phyloP scores from a whole-genome alignment of 2,329 filamentous ascomycete genomes.

The Exserohilum turcica region DNA sequence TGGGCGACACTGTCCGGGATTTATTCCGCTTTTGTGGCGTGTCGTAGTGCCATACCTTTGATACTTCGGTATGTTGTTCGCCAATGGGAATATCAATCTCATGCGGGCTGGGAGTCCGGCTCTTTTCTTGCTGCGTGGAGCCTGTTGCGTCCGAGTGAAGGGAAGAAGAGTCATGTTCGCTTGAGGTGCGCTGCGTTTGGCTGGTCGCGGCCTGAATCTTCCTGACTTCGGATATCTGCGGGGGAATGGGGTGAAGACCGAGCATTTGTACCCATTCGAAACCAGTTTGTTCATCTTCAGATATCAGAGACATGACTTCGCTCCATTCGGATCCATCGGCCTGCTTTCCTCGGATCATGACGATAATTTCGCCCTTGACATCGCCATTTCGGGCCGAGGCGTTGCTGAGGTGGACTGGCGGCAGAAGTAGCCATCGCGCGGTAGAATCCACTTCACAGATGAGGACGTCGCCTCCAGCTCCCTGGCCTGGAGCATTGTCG shows the following conservation, averaged over 20 bases:
- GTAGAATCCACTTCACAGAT: slow-evolving; percentile 85
- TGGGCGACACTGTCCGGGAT: slow-evolving; percentile 42
- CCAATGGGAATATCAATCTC: slow-evolving; percentile 67
- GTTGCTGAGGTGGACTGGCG: slow-evolving; percentile 74
- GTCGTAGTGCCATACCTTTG: slow-evolving; percentile 53
- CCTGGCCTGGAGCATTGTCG: slow-evolving; percentile 72
- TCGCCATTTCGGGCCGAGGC: slow-evolving; percentile 83
- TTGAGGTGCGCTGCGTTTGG: slow-evolving; percentile 45
- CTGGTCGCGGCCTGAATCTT: slow-evolving; percentile 59
- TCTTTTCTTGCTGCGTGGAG: slow-evolving; percentile 45
- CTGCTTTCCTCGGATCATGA: slow-evolving; percentile 81
- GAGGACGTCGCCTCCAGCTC: slow-evolving; percentile 79
- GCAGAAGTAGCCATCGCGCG: slow-evolving; percentile 84
- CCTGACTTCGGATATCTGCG: slow-evolving; percentile 56
- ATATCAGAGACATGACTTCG: slow-evolving; percentile 78
- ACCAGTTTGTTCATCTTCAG: slow-evolving; percentile 76
- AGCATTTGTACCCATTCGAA: slow-evolving; percentile 88
- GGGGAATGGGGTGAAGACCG: slow-evolving; percentile 67
- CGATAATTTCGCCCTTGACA: slow-evolving; percentile 71
- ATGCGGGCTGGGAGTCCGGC: slow-evolving; percentile 54
- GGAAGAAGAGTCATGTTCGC: slow-evolving; percentile 61
- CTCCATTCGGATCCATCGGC: slow-evolving; percentile 72
- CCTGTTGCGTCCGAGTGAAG: slow-evolving; percentile 49
- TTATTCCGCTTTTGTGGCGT: slow-evolving; percentile 37
- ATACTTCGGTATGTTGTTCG: slow-evolving; percentile 57